Percentiles rank a stretch among this genome's conserved stretches.
Evolutionary conservation across 257 asterid genomes (phyloP).

Genomic region (Solanum virginianum): DNA sequence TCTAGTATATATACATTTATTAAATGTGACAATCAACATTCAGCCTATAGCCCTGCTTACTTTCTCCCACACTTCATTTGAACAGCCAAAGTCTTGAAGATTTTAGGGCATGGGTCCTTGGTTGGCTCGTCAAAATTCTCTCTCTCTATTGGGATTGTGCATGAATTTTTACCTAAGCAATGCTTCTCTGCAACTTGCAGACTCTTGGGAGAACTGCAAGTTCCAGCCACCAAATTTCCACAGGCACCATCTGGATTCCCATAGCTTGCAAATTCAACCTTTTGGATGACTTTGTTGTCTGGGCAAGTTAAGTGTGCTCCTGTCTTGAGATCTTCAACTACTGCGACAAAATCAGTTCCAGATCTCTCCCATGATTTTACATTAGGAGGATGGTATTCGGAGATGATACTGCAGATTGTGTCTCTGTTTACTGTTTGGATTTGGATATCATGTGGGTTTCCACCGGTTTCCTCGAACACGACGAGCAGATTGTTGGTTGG

Average conservation of each 20-base stretch:
- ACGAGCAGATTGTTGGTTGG: constrained; percentile 36
- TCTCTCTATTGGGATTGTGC: constrained; percentile 52
- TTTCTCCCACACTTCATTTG: constrained; percentile 49
- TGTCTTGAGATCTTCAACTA: constrained; percentile 19
- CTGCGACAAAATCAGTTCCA: constrained; percentile 15
- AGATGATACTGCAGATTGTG: constrained; percentile 48
- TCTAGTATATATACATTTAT: neutral
- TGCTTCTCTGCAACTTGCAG: constrained; percentile 19
- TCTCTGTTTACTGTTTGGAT: constrained; percentile 46
- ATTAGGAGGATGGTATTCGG: constrained; percentile 38
- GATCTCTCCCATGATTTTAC: constrained; percentile 26
- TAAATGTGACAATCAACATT: neutral
- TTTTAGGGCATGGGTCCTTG: constrained; percentile 51
- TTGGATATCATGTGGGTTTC: constrained; percentile 23
- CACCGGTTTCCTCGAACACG: constrained; percentile 60
- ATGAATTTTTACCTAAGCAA: constrained; percentile 56
- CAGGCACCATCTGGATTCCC: constrained; percentile 65
- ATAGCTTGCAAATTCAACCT: constrained; percentile 49
- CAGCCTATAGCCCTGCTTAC: neutral
- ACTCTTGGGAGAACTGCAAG: constrained; percentile 32
- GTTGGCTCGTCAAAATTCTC: constrained; percentile 15
- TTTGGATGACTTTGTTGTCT: constrained; percentile 22
- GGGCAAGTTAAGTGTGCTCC: constrained; percentile 37
- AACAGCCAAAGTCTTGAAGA: constrained; percentile 39
- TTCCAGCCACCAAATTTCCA: constrained; percentile 38